Conservation (phyloP, 2,329 filamentous ascomycete species). For the Colletotrichum sp. region DNA sequence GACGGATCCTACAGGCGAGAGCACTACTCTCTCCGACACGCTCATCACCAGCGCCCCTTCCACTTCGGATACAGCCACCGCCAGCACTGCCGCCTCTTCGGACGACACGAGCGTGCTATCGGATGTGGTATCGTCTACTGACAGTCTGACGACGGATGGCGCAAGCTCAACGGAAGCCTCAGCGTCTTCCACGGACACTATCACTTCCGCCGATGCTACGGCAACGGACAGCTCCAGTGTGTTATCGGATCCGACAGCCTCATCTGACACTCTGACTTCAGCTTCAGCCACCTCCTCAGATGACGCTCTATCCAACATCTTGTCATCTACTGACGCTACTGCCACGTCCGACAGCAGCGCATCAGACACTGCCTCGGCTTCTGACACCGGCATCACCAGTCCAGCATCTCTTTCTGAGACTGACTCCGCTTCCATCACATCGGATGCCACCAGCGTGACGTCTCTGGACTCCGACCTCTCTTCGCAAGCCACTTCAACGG, state of each 20-base stretch:
- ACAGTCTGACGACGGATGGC: not conserved
- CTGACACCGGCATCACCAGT: not conserved
- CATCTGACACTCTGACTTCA: not conserved
- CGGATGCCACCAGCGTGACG: rapidly evolving
- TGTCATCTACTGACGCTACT: not conserved
- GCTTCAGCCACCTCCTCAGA: not conserved
- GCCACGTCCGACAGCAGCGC: not conserved
- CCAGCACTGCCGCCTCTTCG: not conserved
- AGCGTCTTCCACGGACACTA: not conserved
- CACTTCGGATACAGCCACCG: not conserved
- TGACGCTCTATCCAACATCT: not conserved
- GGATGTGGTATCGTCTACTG: not conserved
- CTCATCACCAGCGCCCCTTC: not conserved
- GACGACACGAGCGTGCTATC: not conserved
- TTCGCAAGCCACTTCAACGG: not conserved
- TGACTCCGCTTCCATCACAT: not conserved
- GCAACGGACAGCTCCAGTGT: not conserved
- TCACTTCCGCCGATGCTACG: not conserved
- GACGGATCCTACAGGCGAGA: not conserved
- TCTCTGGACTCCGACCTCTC: not conserved
- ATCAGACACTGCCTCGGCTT: not conserved
- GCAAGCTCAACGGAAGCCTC: not conserved
- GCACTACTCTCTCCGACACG: not conserved
- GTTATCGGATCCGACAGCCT: not conserved
- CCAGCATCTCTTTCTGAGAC: not conserved